Evolutionary conservation across 129 eudicot genomes (phyloP), one percentile per base, ranked within the genome.

Genomic region (Chrysanthemum seticuspe): DNA sequence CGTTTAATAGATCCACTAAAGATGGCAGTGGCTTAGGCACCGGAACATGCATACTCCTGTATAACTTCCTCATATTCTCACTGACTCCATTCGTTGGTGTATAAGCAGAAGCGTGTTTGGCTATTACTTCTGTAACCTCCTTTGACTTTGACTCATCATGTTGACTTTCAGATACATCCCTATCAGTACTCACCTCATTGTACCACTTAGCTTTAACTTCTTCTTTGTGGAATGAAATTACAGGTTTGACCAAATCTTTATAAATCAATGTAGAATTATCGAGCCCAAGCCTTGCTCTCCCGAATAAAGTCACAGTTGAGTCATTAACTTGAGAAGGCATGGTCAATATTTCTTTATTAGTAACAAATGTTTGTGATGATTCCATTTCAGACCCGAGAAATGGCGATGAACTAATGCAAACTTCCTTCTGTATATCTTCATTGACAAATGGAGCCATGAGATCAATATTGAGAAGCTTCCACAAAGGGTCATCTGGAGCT

Each of bases 21-120:
- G 97, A 92, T 36, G 97, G 97, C 70, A 92, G 93, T 19, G 91
- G 97, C 78, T 50, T 83, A 77, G 94, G 97, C 70, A 85, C 89
- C 2, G 89, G 84, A 48, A 81, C 79, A 79, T 89, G 77, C 94
- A 84, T 81, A 23, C 83, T 79, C 74, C 97, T 82, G 72, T 92
- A 92, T 59, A 82, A 65, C 70, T 64, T 83, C 74, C 91, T 85
- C 52, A 89, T 29, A 49, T 65, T 85, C 21, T 79, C 89, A 81
- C 77, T 61, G 13, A 72, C 82, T 21, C 74, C 69, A 8, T 74
- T 85, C 14, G 85, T 45, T 1, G 83, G 67, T 36, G 88, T 76
- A 67, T 13, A 36, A 54, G 52, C 45, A 19, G 70, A 8, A n/a
- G 29, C 2, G 50, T 19, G 56, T 62, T 76, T 59, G 70, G 50